phyloP scores from a whole-genome alignment of 2,329 filamentous ascomycete species.

The Penicillium sp. region DNA sequence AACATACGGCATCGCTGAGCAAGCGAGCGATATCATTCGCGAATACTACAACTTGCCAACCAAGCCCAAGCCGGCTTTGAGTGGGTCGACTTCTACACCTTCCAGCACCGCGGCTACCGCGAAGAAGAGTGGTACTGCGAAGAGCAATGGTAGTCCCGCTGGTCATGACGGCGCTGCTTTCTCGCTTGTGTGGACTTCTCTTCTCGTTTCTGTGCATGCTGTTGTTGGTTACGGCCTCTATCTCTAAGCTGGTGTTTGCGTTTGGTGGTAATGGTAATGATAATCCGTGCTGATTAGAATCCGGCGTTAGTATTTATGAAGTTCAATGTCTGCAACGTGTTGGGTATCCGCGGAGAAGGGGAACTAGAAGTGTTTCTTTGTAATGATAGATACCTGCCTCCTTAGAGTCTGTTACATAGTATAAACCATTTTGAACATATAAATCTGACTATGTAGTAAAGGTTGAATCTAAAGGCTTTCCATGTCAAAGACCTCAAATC shows the following conservation, averaged over 20 bases:
- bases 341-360: background rate
- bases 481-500: background rate
- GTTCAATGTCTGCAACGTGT: background rate
- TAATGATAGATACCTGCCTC: background rate
- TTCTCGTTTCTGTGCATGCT: background rate
- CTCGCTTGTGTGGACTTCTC: background rate
- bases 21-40: conserved; percentile 8
- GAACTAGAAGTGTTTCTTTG: background rate
- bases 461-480: background rate
- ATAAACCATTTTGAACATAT: background rate
- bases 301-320: background rate
- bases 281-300: background rate
- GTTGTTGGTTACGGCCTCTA: background rate
- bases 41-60: background rate
- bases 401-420: background rate
- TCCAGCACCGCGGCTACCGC: background rate
- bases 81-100: background rate
- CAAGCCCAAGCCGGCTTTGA: background rate
- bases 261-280: background rate
- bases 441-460: background rate
- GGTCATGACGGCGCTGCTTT: background rate
- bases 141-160: background rate
- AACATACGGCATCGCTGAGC: conserved; percentile 37
- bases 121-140: background rate
- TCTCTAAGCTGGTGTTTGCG: background rate